Percentiles rank a stretch among this genome's conserved stretches.
These are phyloP conservation scores for Suhomyces terraborum DNA, from an alignment of 1,139 yeast species.

Conservation along the genomic window DNA sequence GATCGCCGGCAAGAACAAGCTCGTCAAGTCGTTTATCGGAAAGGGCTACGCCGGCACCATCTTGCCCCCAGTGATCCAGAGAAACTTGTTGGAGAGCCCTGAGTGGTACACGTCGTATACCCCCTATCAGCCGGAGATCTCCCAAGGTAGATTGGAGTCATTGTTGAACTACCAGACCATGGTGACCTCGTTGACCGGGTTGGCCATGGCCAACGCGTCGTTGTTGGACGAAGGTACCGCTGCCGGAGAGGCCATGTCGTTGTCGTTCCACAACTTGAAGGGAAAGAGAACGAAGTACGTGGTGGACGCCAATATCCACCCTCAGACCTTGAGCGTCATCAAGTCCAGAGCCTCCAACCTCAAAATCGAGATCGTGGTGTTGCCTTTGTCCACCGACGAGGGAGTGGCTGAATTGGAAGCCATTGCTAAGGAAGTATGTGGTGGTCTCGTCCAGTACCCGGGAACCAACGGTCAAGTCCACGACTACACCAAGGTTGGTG, in stretches of 20 bases:
- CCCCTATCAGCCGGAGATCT: slow-evolving; percentile 97
- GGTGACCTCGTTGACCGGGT: slow-evolving; percentile 85
- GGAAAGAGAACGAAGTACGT: slow-evolving; percentile 71
- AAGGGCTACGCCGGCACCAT: slow-evolving; percentile 92
- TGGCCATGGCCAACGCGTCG: slow-evolving; percentile 91
- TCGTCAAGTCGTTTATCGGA: slow-evolving; percentile 78
- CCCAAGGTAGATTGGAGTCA: slow-evolving; percentile 93
- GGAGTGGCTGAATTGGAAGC: slow-evolving; percentile 46
- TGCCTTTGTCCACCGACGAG: slow-evolving; percentile 54
- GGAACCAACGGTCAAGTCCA: slow-evolving; percentile 78
- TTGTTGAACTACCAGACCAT: slow-evolving; percentile 89
- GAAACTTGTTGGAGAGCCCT: slow-evolving; percentile 89
- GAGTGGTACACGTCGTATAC: slow-evolving; percentile 99
- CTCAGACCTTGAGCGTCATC: slow-evolving; percentile 82
- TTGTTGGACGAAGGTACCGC: slow-evolving; percentile 96
- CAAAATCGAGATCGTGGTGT: slow-evolving; percentile 61
- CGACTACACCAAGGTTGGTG: slow-evolving; percentile 57
- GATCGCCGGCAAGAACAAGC: slow-evolving; percentile 74
- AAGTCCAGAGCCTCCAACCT: slow-evolving; percentile 77
- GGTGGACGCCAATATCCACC: slow-evolving; percentile 76
- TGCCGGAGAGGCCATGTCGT: slow-evolving; percentile 95
- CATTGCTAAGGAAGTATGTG: slow-evolving; percentile 55
- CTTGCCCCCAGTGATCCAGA: slow-evolving; percentile 89
- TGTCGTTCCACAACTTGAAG: slow-evolving; percentile 68
- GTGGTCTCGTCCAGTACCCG: slow-evolving; percentile 90